Base-by-base conservation (phyloP, 108 stramenopile species). In the Cyclotella kingstonii region DNA sequence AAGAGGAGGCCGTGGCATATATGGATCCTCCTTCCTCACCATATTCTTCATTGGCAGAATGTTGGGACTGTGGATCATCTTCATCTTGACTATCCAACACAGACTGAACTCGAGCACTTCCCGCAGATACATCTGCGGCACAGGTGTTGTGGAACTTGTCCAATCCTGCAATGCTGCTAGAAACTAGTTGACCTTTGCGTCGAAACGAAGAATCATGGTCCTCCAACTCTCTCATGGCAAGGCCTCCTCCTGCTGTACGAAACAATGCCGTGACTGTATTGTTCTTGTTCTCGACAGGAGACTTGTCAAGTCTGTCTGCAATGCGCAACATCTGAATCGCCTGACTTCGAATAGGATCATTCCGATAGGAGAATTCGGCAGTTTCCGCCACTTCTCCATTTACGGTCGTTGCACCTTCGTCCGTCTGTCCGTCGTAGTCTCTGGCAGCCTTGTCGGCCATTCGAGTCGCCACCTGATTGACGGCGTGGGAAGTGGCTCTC, bases 291-390 rank as follows among this genome's bases (percentile, higher is more conserved):
- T 27, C 6, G 12, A 6, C 14, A 10, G 56, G 19, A 41, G 38
- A 31, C 26, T 26, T 42, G 1, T 35, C 42, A 39, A 39, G 43
- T 46, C 54, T 55, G 35, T 76, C 75, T 18, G 75, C 75, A 22
- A 76, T 43, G 17, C 61, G 62, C 5, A 76, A 42, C 75, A 76
- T 76, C 34, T 76, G 68, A 39, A 76, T 51, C 1, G 75, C 75
- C 40, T 68, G 60, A 53, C 28, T 56, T 17, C 74, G 60, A 5
- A 76, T 66, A 45, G 26, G 38, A 42, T 76, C 74, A 50, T 15
- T 67, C 49, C 17, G 44, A 21, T 27, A 60, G 22, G 44, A 46
- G 44, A 3, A 6, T 38, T 47, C 59, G 8, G 33, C 59, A 33
- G 5, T 19, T 55, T 21, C 25, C 26, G 29, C 58, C 40, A 1